phyloP scores from a whole-genome alignment of 768 basidiomycete genomes.

The Floccularia luteovirens region DNA sequence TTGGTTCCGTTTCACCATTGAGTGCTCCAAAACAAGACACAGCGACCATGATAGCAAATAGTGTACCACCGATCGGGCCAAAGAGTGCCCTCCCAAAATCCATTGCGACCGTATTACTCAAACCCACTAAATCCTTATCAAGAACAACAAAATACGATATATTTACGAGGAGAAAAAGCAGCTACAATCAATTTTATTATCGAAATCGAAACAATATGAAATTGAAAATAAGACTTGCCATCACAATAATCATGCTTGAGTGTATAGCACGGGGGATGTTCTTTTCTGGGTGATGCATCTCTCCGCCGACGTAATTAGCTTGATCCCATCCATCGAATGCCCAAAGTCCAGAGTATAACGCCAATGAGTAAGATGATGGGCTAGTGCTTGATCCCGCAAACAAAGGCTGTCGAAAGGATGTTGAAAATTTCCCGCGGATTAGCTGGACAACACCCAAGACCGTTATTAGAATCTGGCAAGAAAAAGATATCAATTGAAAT shows the following conservation, averaged over 20 bases:
- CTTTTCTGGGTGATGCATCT: slow-evolving; percentile 73
- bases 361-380: slow-evolving; percentile 85
- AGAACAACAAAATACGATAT: slow-evolving; percentile 90
- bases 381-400: slow-evolving; percentile 71
- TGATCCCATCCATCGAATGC: slow-evolving; percentile 97
- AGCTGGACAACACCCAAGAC: slow-evolving; percentile 76
- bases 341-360: slow-evolving; percentile 92
- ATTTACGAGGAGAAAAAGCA: slow-evolving; percentile 77
- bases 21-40: slow-evolving; percentile 94
- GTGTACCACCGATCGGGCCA: slow-evolving; percentile 76
- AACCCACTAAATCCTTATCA: slow-evolving; percentile 69
- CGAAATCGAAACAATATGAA: not conserved
- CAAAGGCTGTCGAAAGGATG: slow-evolving; percentile 57
- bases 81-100: slow-evolving; percentile 89
- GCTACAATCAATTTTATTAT: slow-evolving; percentile 29
- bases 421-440: slow-evolving; percentile 59
- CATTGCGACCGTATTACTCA: slow-evolving; percentile 81
- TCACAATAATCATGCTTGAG: slow-evolving; percentile 80
- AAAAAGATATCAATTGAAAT: slow-evolving; percentile 2
- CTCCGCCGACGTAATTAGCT: slow-evolving; percentile 86
- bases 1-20: slow-evolving; percentile 49
- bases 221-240: slow-evolving; percentile 32
- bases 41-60: slow-evolving; percentile 89
- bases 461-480: slow-evolving; percentile 55
- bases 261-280: slow-evolving; percentile 90